These are phyloP conservation scores for Withania somnifera DNA, from an alignment of 305 asterid species.

Conservation along the genomic window DNA sequence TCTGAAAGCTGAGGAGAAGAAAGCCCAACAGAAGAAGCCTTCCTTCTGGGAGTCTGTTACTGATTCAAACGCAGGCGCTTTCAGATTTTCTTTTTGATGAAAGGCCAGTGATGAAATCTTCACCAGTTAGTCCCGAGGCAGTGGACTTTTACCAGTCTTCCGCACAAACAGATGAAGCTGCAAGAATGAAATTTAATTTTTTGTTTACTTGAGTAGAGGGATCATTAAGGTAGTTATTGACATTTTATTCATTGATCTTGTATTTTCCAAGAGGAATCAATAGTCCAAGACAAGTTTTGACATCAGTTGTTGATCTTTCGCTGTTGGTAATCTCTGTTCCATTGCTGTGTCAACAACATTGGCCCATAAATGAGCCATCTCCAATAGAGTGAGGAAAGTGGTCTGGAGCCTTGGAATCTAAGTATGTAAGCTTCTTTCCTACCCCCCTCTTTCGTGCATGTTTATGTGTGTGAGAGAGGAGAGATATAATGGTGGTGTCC, in stretches of 20 bases:
- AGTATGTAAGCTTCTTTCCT: not conserved
- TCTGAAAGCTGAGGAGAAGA: conserved; percentile 51
- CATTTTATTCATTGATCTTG: not conserved
- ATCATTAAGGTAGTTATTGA: not conserved
- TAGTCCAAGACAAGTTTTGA: not conserved
- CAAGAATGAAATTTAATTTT: not conserved
- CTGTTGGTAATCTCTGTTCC: not conserved
- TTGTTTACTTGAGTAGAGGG: not conserved
- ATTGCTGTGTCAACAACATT: not conserved
- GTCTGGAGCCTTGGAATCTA: not conserved
- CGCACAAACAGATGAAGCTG: not conserved
- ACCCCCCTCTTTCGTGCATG: not conserved
- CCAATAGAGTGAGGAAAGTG: not conserved
- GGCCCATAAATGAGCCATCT: not conserved
- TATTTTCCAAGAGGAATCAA: not conserved
- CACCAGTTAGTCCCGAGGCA: not conserved
- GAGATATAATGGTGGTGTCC: not conserved
- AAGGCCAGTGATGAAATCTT: conserved; percentile 1
- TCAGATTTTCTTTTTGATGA: conserved; percentile 66
- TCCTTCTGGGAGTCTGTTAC: conserved; percentile 81
- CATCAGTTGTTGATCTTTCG: not conserved
- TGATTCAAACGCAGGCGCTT: conserved; percentile 79
- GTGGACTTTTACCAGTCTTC: not conserved
- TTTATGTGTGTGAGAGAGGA: not conserved
- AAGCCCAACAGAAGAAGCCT: conserved; percentile 35